Evolutionary conservation across 768 basidiomycete genomes (phyloP).

Genomic region (Amanita brunnescens): DNA sequence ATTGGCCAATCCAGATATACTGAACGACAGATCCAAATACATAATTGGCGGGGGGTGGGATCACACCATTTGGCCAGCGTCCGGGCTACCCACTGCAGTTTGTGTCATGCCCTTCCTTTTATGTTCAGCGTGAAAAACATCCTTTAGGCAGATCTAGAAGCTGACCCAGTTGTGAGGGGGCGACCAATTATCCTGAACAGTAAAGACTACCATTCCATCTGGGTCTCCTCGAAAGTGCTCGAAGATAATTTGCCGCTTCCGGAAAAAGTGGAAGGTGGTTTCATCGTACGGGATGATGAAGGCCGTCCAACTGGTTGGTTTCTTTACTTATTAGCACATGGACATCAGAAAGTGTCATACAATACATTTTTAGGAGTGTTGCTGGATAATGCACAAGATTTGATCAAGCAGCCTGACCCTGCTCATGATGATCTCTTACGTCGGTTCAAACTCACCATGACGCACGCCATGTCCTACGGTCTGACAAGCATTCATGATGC

Average conservation of each 20-base stretch:
- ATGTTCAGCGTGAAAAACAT: not conserved
- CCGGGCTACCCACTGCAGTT: conserved; percentile 63
- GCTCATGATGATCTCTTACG: conserved; percentile 55
- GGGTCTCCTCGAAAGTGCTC: conserved; percentile 67
- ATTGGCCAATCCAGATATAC: conserved; percentile 45
- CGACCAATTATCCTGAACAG: conserved; percentile 72
- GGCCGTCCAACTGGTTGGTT: conserved; percentile 64
- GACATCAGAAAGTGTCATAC: not conserved
- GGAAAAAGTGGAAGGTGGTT: conserved; percentile 65
- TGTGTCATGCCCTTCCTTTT: conserved; percentile 12
- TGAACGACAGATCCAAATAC: conserved; percentile 46
- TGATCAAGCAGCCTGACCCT: conserved; percentile 54
- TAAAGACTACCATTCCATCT: conserved; percentile 85
- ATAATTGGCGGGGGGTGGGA: conserved; percentile 88
- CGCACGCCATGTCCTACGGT: conserved; percentile 62
- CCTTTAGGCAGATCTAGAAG: conserved; percentile 61
- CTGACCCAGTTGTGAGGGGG: conserved; percentile 55
- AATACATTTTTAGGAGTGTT: conserved; percentile 46
- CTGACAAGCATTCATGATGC: conserved; percentile 87
- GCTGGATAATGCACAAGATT: conserved; percentile 80
- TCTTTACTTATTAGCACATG: conserved; percentile 7
- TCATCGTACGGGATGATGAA: conserved; percentile 57
- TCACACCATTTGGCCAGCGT: conserved; percentile 64
- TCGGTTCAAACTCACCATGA: conserved; percentile 52
- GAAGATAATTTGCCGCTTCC: conserved; percentile 55